Conservation (phyloP, 495 filamentous ascomycete species). For the Penicillium flavigenum region DNA sequence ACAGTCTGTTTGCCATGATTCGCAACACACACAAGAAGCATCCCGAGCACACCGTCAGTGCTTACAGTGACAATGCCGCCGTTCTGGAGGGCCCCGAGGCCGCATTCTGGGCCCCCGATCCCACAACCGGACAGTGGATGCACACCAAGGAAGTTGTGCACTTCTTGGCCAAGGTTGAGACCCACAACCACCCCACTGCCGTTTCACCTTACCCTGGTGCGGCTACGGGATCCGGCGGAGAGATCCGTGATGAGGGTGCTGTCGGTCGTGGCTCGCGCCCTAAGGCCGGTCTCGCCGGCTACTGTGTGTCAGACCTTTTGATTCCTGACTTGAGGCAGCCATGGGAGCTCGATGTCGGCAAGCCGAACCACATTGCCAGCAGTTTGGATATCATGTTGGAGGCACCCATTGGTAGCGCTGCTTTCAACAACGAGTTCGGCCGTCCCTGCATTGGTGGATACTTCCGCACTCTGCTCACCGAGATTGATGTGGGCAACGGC, state of each 20-base stretch:
- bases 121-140: conserved; percentile 82
- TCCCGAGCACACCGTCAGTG: conserved; percentile 79
- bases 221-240: conserved; percentile 92
- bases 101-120: conserved; percentile 81
- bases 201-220: conserved; percentile 83
- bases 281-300: conserved; percentile 89
- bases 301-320: conserved; percentile 88
- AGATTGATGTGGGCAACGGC: conserved; percentile 59
- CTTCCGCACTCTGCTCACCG: conserved; percentile 81
- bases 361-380: conserved; percentile 87
- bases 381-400: conserved; percentile 96
- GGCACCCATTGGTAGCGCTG: conserved; percentile 88
- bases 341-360: conserved; percentile 91
- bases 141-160: conserved; percentile 85
- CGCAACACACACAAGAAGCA: conserved; percentile 82
- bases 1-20: conserved; percentile 92
- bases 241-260: conserved; percentile 92
- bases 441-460: conserved; percentile 86
- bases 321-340: conserved; percentile 79
- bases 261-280: conserved; percentile 90
- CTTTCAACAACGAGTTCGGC: conserved; percentile 98
- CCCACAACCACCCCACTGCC: conserved; percentile 96
- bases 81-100: conserved; percentile 76
- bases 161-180: conserved; percentile 92
- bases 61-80: conserved; percentile 96